These are phyloP conservation scores for Asterella californica DNA, from an alignment of 225 moss, liverwort and hornwort genomes.

Conservation along the genomic window DNA sequence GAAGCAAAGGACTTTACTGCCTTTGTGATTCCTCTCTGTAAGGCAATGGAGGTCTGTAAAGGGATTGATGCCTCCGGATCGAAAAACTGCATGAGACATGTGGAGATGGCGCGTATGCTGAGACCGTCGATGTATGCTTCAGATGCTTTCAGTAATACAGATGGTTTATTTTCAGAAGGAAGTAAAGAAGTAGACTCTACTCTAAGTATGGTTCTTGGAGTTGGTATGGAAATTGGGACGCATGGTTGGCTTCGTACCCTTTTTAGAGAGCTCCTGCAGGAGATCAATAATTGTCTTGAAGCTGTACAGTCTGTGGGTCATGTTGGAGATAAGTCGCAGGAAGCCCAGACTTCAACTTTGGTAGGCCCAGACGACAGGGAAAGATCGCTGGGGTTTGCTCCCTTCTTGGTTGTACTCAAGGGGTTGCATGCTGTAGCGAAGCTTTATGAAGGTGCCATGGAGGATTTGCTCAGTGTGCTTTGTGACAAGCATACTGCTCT, in stretches of 20 bases:
- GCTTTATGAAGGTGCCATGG: slow-evolving; percentile 85
- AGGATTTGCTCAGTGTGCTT: slow-evolving; percentile 66
- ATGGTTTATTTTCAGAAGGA: slow-evolving; percentile 1
- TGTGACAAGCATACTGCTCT: slow-evolving; percentile 49
- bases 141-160: slow-evolving; percentile 10
- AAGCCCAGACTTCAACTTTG: slow-evolving; percentile 32
- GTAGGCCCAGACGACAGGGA: slow-evolving; percentile 54
- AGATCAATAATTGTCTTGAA: slow-evolving; percentile 64
- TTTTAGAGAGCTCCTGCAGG: slow-evolving; percentile 65
- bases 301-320: slow-evolving; percentile 55
- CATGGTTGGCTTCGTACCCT: slow-evolving; percentile 82
- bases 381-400: slow-evolving; percentile 70
- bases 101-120: slow-evolving; percentile 22
- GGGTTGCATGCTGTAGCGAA: slow-evolving; percentile 89
- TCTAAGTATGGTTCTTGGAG: slow-evolving; percentile 38
- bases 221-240: slow-evolving; percentile 75
- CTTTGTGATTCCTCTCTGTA: slow-evolving; percentile 94
- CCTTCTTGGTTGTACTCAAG: slow-evolving; percentile 81
- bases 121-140: background rate
- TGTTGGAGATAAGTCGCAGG: slow-evolving; percentile 29
- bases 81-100: slow-evolving; percentile 32
- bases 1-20: slow-evolving; percentile 98
- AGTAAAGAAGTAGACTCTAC: background rate
- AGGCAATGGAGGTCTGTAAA: slow-evolving; percentile 97
- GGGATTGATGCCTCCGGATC: slow-evolving; percentile 74